Evolutionary conservation across 2,329 filamentous ascomycete species (phyloP).

Genomic region (Fulvia fulva): DNA sequence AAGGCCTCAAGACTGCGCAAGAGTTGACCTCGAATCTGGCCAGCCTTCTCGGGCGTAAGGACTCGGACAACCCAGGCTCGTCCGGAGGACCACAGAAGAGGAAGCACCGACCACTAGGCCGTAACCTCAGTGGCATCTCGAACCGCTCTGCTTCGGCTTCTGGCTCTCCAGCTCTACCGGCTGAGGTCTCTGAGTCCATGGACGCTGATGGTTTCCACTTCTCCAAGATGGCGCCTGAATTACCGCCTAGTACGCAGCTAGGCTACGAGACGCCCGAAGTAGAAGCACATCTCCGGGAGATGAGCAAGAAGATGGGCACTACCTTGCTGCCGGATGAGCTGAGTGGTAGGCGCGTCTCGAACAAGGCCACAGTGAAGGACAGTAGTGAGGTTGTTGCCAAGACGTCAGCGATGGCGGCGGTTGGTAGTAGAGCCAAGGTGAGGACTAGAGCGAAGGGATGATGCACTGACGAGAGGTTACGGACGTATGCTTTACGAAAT

Average conservation of each 20-base stretch:
- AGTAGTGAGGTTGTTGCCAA: constrained; percentile 12
- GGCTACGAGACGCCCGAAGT: constrained; percentile 34
- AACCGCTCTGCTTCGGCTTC: constrained; percentile 19
- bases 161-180: constrained; percentile 9
- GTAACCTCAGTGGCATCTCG: constrained; percentile 28
- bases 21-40: constrained; percentile 24
- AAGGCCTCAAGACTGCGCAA: constrained; percentile 11
- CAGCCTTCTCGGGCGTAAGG: constrained; percentile 19
- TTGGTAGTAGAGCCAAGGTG: constrained; percentile 1
- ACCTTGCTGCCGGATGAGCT: constrained; percentile 24
- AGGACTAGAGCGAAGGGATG: constrained; percentile 1
- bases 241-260: constrained; percentile 33
- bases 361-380: constrained; percentile 32
- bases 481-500: not conserved
- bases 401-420: not conserved
- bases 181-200: constrained; percentile 8
- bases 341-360: constrained; percentile 24
- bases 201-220: constrained; percentile 21
- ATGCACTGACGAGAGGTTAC: not conserved
- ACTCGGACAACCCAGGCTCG: constrained; percentile 7
- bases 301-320: constrained; percentile 33
- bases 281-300: constrained; percentile 27
- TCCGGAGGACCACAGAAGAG: constrained; percentile 19
- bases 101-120: constrained; percentile 30
- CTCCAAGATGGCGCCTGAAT: constrained; percentile 10